Percentiles rank a stretch among this genome's conserved stretches.
Conservation (phyloP, 1,284 basidiomycete species). For the Sphaerobolus stellatus region DNA sequence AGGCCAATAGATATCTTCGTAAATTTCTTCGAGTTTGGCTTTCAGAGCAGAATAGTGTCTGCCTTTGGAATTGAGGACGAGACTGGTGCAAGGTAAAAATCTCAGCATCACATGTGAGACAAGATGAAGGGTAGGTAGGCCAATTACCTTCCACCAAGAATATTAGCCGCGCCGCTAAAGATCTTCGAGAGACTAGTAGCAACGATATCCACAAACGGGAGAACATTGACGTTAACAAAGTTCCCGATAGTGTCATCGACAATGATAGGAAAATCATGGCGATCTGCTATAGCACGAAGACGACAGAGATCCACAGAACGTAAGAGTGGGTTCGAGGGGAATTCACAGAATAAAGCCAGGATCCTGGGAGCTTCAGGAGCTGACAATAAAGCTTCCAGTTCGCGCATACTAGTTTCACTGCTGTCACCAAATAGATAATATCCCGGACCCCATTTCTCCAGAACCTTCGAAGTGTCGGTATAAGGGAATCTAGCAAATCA, state of each 20-base stretch:
- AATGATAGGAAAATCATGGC: constrained; percentile 54
- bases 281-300: constrained; percentile 51
- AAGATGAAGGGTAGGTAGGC: background rate
- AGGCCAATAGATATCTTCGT: constrained; percentile 39
- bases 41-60: constrained; percentile 27
- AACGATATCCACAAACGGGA: constrained; percentile 41
- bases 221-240: constrained; percentile 43
- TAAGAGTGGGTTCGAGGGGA: constrained; percentile 60
- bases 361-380: constrained; percentile 27
- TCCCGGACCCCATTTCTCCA: constrained; percentile 45
- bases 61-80: constrained; percentile 35
- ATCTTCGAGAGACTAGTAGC: constrained; percentile 43
- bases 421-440: constrained; percentile 41
- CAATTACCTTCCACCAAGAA: constrained; percentile 37
- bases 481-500: constrained; percentile 37
- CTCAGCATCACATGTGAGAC: no score
- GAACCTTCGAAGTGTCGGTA: constrained; percentile 44
- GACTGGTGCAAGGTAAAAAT: no score
- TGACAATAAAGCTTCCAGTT: constrained; percentile 28
- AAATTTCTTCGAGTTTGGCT: constrained; percentile 25
- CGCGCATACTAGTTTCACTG: constrained; percentile 31
- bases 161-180: constrained; percentile 43
- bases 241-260: constrained; percentile 65
- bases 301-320: constrained; percentile 47
- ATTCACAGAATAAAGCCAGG: constrained; percentile 44